Percentiles rank a stretch among this genome's conserved stretches.
These are phyloP conservation scores for Camelina hispida DNA, from an alignment of 345 rosid genomes.

Conservation along the genomic window DNA sequence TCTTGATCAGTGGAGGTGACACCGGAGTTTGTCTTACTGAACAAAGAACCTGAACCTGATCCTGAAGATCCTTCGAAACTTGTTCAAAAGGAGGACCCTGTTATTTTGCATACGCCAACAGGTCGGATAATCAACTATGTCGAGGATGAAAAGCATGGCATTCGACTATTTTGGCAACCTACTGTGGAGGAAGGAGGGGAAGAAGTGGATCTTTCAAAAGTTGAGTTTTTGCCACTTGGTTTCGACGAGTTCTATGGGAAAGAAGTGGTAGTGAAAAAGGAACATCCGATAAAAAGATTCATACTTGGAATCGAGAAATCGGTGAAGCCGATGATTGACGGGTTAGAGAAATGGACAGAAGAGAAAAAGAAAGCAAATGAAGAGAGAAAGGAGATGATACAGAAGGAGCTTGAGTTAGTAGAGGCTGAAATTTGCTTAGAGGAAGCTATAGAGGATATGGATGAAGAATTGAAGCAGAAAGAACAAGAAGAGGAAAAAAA, in stretches of 20 bases:
- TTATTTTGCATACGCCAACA: slow-evolving; percentile 80
- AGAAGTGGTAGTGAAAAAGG: slow-evolving; percentile 53
- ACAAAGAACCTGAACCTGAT: slow-evolving; percentile 89
- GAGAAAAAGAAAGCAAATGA: slow-evolving; percentile 73
- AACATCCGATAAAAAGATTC: slow-evolving; percentile 52
- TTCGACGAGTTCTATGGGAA: slow-evolving; percentile 84
- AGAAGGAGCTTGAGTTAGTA: slow-evolving; percentile 74
- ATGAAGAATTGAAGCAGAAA: slow-evolving; percentile 62
- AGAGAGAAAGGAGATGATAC: slow-evolving; percentile 59
- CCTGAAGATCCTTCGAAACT: slow-evolving; percentile 83
- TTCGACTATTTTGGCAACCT: slow-evolving; percentile 92
- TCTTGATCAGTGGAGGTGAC: slow-evolving; percentile 62
- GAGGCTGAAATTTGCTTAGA: slow-evolving; percentile 89
- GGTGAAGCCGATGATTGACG: slow-evolving; percentile 55
- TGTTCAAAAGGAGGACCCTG: slow-evolving; percentile 72
- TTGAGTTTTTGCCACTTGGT: slow-evolving; percentile 83
- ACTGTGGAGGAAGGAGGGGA: slow-evolving; percentile 76
- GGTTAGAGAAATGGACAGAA: slow-evolving; percentile 76
- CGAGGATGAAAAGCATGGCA: slow-evolving; percentile 85
- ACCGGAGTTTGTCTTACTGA: slow-evolving; percentile 78
- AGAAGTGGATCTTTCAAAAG: slow-evolving; percentile 66
- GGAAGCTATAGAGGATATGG: slow-evolving; percentile 90
- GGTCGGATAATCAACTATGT: slow-evolving; percentile 79
- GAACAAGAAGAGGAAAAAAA: slow-evolving; percentile 75
- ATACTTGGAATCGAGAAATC: slow-evolving; percentile 58